Conservation (phyloP, 1,139 yeast genomes). For the Kluyveromyces sp. region DNA sequence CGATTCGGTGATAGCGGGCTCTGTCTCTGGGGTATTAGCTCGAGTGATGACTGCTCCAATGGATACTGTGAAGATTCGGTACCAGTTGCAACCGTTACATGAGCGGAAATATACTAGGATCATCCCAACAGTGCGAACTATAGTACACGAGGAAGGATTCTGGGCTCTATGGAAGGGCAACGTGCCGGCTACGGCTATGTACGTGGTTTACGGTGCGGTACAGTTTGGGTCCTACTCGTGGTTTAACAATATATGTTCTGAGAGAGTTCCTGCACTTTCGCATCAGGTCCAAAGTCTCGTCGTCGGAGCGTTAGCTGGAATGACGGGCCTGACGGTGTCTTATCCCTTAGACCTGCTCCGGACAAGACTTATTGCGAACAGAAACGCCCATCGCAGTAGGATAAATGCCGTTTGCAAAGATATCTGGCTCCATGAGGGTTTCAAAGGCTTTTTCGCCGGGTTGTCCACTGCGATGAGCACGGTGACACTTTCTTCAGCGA, state of each 20-base stretch:
- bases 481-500: slow-evolving; percentile 58
- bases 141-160: slow-evolving; percentile 47
- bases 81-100: slow-evolving; percentile 48
- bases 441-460: slow-evolving; percentile 57
- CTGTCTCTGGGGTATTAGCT: slow-evolving; percentile 62
- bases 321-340: slow-evolving; percentile 61
- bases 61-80: slow-evolving; percentile 79
- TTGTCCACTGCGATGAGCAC: slow-evolving; percentile 55
- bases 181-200: slow-evolving; percentile 83
- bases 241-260: slow-evolving; percentile 37
- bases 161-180: slow-evolving; percentile 88
- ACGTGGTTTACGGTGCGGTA: slow-evolving; percentile 73
- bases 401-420: slow-evolving; percentile 33
- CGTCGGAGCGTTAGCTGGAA: slow-evolving; percentile 75
- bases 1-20: slow-evolving; percentile 56
- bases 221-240: slow-evolving; percentile 72
- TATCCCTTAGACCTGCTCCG: slow-evolving; percentile 86
- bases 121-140: slow-evolving; percentile 32
- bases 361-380: slow-evolving; percentile 70
- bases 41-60: slow-evolving; percentile 79
- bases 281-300: slow-evolving; percentile 42
- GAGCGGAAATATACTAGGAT: slow-evolving; percentile 33
- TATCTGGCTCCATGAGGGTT: slow-evolving; percentile 46
- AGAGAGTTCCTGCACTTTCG: slow-evolving; percentile 18
- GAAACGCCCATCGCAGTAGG: slow-evolving; percentile 19